phyloP scores from a whole-genome alignment of 2,329 filamentous ascomycete genomes.

The Claviceps pusilla region DNA sequence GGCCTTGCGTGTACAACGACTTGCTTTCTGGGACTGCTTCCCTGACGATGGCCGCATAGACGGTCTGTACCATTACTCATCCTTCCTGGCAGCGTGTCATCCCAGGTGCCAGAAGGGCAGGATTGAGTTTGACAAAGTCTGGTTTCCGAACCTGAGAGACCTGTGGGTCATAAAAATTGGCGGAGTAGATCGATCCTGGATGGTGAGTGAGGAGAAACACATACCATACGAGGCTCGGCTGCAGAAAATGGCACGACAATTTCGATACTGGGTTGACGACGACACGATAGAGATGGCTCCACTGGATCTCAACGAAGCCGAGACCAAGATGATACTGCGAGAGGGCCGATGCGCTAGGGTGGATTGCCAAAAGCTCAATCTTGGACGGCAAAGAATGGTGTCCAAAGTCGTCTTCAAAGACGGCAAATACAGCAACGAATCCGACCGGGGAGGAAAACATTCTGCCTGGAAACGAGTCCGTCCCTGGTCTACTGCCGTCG shows the following conservation, averaged over 20 bases:
- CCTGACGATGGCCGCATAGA: constrained; percentile 23
- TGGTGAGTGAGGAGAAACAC: neutral
- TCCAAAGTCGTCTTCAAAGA: constrained; percentile 24
- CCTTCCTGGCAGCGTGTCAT: neutral
- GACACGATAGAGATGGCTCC: neutral
- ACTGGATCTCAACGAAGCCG: neutral
- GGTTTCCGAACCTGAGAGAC: neutral
- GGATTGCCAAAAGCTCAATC: constrained; percentile 22
- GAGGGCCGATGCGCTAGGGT: constrained; percentile 9
- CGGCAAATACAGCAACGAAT: constrained; percentile 15
- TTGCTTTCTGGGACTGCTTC: constrained; percentile 26
- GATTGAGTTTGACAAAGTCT: neutral
- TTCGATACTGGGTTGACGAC: neutral
- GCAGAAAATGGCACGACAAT: neutral
- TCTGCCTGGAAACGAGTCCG: neutral
- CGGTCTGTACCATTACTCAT: constrained; percentile 1
- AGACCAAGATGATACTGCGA: neutral
- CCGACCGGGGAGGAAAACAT: constrained; percentile 1
- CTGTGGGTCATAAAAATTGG: neutral
- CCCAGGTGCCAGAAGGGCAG: neutral
- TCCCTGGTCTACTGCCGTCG: neutral
- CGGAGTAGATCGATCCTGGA: neutral
- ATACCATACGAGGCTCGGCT: neutral
- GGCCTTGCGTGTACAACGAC: constrained; percentile 18
- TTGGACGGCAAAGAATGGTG: constrained; percentile 21